A percentile compares a stretch with the other conserved stretches of the same genome.
Evolutionary conservation across 768 basidiomycete genomes (phyloP).

Genomic region (Ephemerocybe angulata): DNA sequence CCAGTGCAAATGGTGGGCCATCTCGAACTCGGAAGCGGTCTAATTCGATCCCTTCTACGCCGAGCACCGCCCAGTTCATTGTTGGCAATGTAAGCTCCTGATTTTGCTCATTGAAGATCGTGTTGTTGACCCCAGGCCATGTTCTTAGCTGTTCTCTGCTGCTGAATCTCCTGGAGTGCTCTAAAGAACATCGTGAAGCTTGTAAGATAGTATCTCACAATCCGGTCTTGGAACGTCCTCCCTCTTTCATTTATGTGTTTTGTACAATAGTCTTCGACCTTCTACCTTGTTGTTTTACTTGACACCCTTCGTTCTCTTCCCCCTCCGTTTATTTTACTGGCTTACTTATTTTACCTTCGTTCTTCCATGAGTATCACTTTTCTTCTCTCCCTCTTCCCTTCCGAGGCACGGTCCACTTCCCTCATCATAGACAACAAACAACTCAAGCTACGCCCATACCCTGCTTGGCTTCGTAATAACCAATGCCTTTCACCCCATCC

Average conservation of each 20-base stretch:
- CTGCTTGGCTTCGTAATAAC: no score
- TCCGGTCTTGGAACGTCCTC: no score
- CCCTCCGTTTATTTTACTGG: not conserved
- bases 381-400: no score
- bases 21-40: slow-evolving; percentile 10
- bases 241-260: not conserved
- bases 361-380: no score
- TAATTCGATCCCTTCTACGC: slow-evolving; percentile 11
- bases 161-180: slow-evolving; percentile 40
- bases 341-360: no score
- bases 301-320: not conserved
- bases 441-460: no score
- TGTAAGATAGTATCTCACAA: no score
- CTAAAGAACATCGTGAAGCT: slow-evolving; percentile 15
- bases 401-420: no score
- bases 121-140: not conserved
- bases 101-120: not conserved
- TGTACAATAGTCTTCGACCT: not conserved
- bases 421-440: no score
- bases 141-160: slow-evolving; percentile 36
- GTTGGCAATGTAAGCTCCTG: slow-evolving; percentile 26
- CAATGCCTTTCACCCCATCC: no score
- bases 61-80: slow-evolving; percentile 19
- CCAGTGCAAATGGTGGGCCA: not conserved
- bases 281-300: slow-evolving; percentile 15